Evolutionary conservation across 139 green algal species (phyloP), one percentile per base, ranked within the genome.

Genomic region (Yamagishiella unicocca): DNA sequence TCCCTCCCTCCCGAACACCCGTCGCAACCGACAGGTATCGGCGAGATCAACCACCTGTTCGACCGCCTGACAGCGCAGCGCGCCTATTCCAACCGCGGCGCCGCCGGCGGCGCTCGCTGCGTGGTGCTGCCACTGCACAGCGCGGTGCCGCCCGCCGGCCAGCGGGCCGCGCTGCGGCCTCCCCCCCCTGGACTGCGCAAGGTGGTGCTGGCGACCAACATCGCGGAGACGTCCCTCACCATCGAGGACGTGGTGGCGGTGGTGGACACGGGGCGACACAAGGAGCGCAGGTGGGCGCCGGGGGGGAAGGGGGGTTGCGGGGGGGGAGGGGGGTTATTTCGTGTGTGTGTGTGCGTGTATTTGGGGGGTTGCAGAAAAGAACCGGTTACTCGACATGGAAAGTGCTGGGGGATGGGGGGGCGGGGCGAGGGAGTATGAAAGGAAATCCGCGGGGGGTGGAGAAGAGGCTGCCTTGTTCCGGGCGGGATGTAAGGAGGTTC

Each of bases 191-290:
- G 89, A 1, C 67, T 93, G 77, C 90, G 90, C 82, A 91, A 93
- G 78, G 72, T 99, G 24, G 95, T 99, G 54, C 87, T 99, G 77
- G 91, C 97, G 31, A 99, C 97, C 77, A 99, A 99, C 93, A 99
- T 99, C 68, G 98, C 98, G 0, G 98, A 99, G 92, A 99, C 98
- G 27, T 96, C 89, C 45, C 90, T 99, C 38, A 99, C 97, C 0
- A 98, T 99, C 79, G 96, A 99, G 78, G 97, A 99, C 77, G 95
- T 99, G 22, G 96, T 98, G 37, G 96, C 94, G 71, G 97, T 99
- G 27, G 91, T 99, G 33, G 96, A 99, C 85, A 87, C 71, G 31
- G 97, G 97, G 40, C 94, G 95, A 84, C 89, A 96, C 72, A 98
- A 98, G 90, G 94, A 98, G 88, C 75, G 95, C 45, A 74, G 94